Conservation (phyloP, 139 green algal species). For the Nannochloris sp. region DNA sequence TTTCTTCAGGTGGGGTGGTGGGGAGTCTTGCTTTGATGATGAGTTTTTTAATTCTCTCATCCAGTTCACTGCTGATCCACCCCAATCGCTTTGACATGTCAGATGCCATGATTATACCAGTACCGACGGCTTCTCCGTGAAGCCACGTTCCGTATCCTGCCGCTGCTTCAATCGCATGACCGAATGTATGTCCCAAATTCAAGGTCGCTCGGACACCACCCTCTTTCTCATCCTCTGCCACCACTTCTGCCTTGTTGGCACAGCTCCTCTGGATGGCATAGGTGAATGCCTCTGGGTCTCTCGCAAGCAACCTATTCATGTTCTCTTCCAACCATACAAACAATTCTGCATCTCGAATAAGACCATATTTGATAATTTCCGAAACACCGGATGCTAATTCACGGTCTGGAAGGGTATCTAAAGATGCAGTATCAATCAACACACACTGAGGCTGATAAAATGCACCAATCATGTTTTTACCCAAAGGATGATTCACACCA, state of each 20-base stretch:
- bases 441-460: slow-evolving; percentile 77
- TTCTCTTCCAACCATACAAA: slow-evolving; percentile 94
- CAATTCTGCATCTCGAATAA: slow-evolving; percentile 86
- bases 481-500: slow-evolving; percentile 93
- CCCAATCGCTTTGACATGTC: slow-evolving; percentile 81
- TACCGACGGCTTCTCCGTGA: slow-evolving; percentile 90
- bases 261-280: slow-evolving; percentile 92
- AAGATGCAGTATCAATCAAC: slow-evolving; percentile 82
- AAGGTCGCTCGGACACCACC: slow-evolving; percentile 90
- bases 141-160: slow-evolving; percentile 67
- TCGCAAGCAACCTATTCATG: slow-evolving; percentile 72
- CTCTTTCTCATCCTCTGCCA: slow-evolving; percentile 89
- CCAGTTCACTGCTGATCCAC: slow-evolving; percentile 81
- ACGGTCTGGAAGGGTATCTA: slow-evolving; percentile 80
- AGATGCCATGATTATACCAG: slow-evolving; percentile 92
- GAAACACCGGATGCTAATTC: slow-evolving; percentile 88
- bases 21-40: slow-evolving; percentile 64
- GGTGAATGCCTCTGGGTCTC: slow-evolving; percentile 70
- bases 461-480: slow-evolving; percentile 99
- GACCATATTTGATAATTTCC: slow-evolving; percentile 98
- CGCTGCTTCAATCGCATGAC: slow-evolving; percentile 92
- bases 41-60: slow-evolving; percentile 54
- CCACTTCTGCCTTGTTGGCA: slow-evolving; percentile 93
- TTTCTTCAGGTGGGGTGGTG: slow-evolving; percentile 43
- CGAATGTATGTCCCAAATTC: slow-evolving; percentile 99